Percentiles rank a stretch among this genome's conserved stretches.
Conservation (phyloP, 148 eudicot genomes). For the Beta vulgaris region DNA sequence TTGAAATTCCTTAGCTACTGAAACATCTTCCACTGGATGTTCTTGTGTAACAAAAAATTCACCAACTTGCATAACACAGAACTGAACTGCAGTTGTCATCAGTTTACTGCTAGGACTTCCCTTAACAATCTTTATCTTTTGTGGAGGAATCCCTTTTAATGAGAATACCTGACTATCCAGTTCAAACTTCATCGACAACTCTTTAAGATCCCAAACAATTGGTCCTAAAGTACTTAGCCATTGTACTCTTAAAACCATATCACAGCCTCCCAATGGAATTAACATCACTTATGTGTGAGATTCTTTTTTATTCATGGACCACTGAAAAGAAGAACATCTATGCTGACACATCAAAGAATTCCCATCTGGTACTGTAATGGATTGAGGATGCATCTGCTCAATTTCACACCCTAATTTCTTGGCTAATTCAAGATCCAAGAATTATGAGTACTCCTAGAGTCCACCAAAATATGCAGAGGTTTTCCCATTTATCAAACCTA, state of each 20-base stretch:
- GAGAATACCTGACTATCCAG: neutral
- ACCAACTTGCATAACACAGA: too few species aligned
- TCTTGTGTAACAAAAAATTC: too few species aligned
- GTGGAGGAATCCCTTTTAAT: neutral
- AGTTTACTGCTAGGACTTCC: too few species aligned
- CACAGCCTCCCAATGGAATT: neutral
- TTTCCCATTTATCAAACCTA: neutral
- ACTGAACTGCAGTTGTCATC: too few species aligned
- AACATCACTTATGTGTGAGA: neutral
- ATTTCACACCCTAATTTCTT: neutral
- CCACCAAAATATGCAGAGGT: neutral
- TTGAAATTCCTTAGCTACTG: too few species aligned
- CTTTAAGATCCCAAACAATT: neutral
- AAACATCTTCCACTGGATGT: too few species aligned
- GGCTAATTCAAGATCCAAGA: neutral
- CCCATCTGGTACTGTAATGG: neutral
- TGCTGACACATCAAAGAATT: too few species aligned
- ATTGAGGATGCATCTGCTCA: neutral
- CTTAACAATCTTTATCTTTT: too few species aligned
- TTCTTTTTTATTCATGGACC: neutral
- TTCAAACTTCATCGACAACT: neutral
- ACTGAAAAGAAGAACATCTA: neutral
- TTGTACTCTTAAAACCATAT: conserved; percentile 1
- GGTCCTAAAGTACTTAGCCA: neutral
- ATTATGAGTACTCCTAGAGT: neutral